phyloP scores from a whole-genome alignment of 2,329 filamentous ascomycete species.

The Cercospora janseana region DNA sequence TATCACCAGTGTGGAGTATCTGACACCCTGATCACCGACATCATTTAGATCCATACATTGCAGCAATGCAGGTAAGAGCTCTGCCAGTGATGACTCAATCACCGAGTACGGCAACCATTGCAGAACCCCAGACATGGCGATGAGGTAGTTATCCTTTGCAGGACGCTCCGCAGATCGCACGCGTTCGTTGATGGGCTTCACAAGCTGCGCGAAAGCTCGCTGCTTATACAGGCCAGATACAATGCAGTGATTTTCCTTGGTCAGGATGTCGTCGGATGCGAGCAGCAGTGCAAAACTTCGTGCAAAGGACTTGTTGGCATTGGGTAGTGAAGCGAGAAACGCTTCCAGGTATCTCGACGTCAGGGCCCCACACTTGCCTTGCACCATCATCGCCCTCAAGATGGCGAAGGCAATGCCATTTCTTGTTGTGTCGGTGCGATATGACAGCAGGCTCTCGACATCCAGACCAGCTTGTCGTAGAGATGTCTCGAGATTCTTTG shows the following conservation, averaged over 20 bases:
- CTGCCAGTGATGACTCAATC: conserved; percentile 57
- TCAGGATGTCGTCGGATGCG: conserved; percentile 60
- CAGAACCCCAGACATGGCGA: conserved; percentile 62
- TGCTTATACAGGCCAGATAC: conserved; percentile 64
- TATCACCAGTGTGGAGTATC: conserved; percentile 59
- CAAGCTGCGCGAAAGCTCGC: conserved; percentile 59
- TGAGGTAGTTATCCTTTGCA: conserved; percentile 60
- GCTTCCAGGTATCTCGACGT: conserved; percentile 43
- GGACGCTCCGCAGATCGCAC: conserved; percentile 48
- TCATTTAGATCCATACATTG: conserved; percentile 57
- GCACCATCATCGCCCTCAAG: conserved; percentile 59
- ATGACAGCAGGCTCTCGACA: conserved; percentile 42
- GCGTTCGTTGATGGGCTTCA: conserved; percentile 55
- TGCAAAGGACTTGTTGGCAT: conserved; percentile 49
- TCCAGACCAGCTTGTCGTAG: conserved; percentile 32
- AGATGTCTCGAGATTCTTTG: conserved; percentile 41
- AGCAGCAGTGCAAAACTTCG: conserved; percentile 60
- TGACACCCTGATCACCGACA: conserved; percentile 51
- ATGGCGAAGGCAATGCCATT: conserved; percentile 61
- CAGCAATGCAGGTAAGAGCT: conserved; percentile 59
- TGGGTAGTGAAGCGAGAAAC: conserved; percentile 52
- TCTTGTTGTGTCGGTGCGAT: conserved; percentile 39
- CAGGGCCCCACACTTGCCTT: conserved; percentile 49
- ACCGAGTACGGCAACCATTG: conserved; percentile 59
- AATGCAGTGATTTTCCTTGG: conserved; percentile 59